Evolutionary conservation across 139 green algal species (phyloP), one percentile per base, ranked within the genome.

Genomic region (Closterium sp.): DNA sequence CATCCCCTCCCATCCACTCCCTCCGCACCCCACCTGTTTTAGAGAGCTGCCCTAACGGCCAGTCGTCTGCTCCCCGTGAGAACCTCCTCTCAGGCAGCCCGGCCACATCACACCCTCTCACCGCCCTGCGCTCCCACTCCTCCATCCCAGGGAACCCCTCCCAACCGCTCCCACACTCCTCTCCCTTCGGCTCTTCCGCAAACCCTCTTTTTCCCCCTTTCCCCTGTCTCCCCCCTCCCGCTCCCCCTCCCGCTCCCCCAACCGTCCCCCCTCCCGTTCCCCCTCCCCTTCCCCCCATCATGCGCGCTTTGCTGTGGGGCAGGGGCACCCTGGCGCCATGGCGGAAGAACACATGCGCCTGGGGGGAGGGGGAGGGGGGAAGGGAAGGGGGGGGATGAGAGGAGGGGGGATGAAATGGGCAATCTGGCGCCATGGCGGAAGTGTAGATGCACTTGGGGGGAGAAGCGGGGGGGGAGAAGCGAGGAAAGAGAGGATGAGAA

Each of bases 291-390:
- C 3, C 25, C 83, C 28, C n/a, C 83, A 86, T 25, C 83, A 86
- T 28, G n/a, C 83, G 83, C 83, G 83, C 30, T 10, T 86, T 34
- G 86, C 34, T 89, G 81, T 91, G 33, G 34, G 30, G 87, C 9
- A 32, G 86, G 35, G n/a, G 35, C 30, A 89, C n/a, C 21, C 35
- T 2, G 30, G 28, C 36, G 30, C 36, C 34, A 33, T 89, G 35
- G n/a, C 30, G n/a, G 38, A 31, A 85, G n/a, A 83, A 30, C 25
- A 91, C 28, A 91, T 84, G 34, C 19, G 88, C 33, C 81, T 91
- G 25, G 81, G n/a, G 69, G 31, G 87, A 16, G 87, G 87, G 87
- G 87, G 66, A 8, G 30, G 86, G 12, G 4, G 3, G 0, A 16
- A 1, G 84, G 33, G 84, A 87, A 16, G 33, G 84, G 33, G 16